phyloP scores from a whole-genome alignment of 2,329 filamentous ascomycete genomes.

The Xylariaceae sp. region DNA sequence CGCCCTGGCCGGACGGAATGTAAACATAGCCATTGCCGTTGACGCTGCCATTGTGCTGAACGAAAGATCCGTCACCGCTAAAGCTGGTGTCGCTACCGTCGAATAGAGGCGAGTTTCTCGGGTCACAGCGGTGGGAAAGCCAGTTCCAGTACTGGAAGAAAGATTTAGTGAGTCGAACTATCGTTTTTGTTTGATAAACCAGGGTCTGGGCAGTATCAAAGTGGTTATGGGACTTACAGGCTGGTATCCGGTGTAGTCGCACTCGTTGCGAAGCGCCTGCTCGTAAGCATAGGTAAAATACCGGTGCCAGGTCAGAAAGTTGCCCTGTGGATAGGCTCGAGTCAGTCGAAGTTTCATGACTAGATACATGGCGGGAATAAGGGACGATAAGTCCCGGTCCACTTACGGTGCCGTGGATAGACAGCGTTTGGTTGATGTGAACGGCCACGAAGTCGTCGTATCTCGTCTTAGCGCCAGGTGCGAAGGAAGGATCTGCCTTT shows the following conservation, averaged over 20 bases:
- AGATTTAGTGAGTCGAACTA: background rate
- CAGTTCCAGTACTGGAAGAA: slow-evolving; percentile 45
- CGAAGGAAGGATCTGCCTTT: slow-evolving; percentile 26
- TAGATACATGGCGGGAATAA: too few relatives aligned
- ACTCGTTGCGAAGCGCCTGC: slow-evolving; percentile 26
- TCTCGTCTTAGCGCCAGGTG: slow-evolving; percentile 30
- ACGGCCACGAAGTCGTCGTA: slow-evolving; percentile 37
- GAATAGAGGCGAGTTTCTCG: slow-evolving; percentile 48
- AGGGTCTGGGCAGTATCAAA: background rate
- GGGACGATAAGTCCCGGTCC: too few relatives aligned
- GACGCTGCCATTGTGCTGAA: slow-evolving; percentile 20
- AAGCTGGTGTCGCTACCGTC: slow-evolving; percentile 50
- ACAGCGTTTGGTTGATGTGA: slow-evolving; percentile 34
- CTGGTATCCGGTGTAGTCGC: slow-evolving; percentile 25
- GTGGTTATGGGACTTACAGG: slow-evolving; percentile 20
- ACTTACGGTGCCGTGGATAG: slow-evolving; percentile 27
- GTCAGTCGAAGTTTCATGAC: background rate
- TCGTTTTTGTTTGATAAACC: too few relatives aligned
- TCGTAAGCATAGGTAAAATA: slow-evolving; percentile 27
- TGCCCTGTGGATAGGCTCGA: slow-evolving; percentile 19
- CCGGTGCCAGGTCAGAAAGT: slow-evolving; percentile 27
- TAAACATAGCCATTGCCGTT: slow-evolving; percentile 18
- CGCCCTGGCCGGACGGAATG: slow-evolving; percentile 48
- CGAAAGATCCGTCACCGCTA: slow-evolving; percentile 43
- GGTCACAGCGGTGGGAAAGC: slow-evolving; percentile 43